These are phyloP conservation scores for Penicillium cataractarum DNA, from an alignment of 495 filamentous ascomycete genomes.

Conservation along the genomic window DNA sequence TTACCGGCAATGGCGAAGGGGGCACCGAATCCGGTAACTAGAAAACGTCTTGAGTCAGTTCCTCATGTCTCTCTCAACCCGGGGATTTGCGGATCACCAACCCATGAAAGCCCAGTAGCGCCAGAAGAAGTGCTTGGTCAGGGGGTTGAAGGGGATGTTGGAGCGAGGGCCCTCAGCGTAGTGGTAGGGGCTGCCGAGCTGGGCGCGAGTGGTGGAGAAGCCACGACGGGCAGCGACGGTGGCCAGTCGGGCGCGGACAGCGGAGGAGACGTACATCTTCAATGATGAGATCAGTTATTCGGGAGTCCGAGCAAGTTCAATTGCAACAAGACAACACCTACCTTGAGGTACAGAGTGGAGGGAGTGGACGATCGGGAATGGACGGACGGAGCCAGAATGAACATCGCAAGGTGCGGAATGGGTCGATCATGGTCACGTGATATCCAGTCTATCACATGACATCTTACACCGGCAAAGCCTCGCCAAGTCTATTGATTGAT, in stretches of 20 bases:
- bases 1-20: constrained; percentile 85
- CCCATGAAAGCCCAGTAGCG: constrained; percentile 83
- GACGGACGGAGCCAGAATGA: constrained; percentile 32
- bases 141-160: constrained; percentile 96
- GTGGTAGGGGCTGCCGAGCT: constrained; percentile 89
- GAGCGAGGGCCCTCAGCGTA: constrained; percentile 94
- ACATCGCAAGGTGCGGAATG: constrained; percentile 35
- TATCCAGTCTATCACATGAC: constrained; percentile 18
- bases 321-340: constrained; percentile 22
- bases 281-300: constrained; percentile 16
- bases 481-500: no score
- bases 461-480: no score
- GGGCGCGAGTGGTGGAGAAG: constrained; percentile 88
- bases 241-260: constrained; percentile 67
- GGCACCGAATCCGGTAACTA: constrained; percentile 73
- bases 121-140: constrained; percentile 78
- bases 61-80: constrained; percentile 8
- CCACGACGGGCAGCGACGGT: constrained; percentile 81
- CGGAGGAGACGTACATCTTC: constrained; percentile 86
- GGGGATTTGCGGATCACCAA: constrained; percentile 44
- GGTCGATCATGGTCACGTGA: constrained; percentile 37
- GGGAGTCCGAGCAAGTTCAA: constrained; percentile 10
- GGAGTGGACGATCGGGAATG: constrained; percentile 36
- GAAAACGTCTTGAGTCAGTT: constrained; percentile 36
- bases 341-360: constrained; percentile 40